These are phyloP conservation scores for Hypomyces rosellus DNA, from an alignment of 2,329 filamentous ascomycete species.

Conservation along the genomic window DNA sequence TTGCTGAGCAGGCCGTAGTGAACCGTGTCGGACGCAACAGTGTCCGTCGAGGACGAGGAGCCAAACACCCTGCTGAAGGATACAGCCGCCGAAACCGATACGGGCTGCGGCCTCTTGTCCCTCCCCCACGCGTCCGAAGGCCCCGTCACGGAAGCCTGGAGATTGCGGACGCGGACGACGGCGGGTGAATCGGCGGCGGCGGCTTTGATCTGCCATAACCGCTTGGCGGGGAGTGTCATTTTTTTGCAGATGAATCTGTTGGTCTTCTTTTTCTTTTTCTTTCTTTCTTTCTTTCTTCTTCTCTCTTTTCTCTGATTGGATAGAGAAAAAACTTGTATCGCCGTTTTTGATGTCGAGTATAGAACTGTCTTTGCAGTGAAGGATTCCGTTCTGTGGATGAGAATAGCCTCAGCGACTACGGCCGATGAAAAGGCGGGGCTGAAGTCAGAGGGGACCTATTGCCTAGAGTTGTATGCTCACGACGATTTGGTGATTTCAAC, in stretches of 20 bases:
- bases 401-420: no score
- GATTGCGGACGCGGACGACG: conserved; percentile 54
- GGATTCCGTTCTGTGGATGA: no score
- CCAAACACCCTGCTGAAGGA: conserved; percentile 50
- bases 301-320: not conserved
- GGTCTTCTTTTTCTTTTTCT: no score
- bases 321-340: not conserved
- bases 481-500: no score
- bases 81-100: conserved; percentile 54
- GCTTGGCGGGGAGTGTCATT: conserved; percentile 19
- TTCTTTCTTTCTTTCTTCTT: no score
- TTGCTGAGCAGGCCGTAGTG: conserved; percentile 71
- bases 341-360: not conserved
- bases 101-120: conserved; percentile 51
- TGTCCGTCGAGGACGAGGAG: conserved; percentile 52
- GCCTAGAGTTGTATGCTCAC: no score
- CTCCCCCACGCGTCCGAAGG: conserved; percentile 65
- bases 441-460: no score
- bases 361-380: no score
- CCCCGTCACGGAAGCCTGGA: conserved; percentile 50
- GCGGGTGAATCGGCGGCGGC: conserved; percentile 30
- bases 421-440: no score
- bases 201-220: conserved; percentile 19
- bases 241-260: not conserved
- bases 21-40: conserved; percentile 61